phyloP scores from a whole-genome alignment of 768 basidiomycete genomes.

The Tylopilus sp. region DNA sequence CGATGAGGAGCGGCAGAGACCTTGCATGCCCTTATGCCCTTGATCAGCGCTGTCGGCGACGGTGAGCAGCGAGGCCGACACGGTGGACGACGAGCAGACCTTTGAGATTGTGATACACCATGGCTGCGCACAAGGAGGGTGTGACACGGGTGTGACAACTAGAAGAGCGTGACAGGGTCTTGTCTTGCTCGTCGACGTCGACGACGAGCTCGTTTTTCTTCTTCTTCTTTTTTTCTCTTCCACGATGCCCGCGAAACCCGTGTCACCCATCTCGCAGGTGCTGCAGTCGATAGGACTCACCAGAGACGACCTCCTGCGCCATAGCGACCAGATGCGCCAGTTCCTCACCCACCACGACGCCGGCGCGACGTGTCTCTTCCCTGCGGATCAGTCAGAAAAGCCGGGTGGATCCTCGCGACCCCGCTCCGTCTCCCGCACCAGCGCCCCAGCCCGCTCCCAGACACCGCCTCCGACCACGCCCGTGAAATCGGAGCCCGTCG shows the following conservation, averaged over 20 bases:
- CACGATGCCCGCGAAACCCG: slow-evolving; percentile 23
- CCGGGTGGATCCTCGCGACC: slow-evolving; percentile 38
- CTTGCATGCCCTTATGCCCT: slow-evolving; percentile 98
- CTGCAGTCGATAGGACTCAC: slow-evolving; percentile 71
- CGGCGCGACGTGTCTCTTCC: slow-evolving; percentile 43
- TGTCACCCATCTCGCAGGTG: slow-evolving; percentile 72
- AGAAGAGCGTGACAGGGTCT: slow-evolving; percentile 17
- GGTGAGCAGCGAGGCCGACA: slow-evolving; percentile 19
- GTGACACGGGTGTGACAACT: slow-evolving; percentile 24
- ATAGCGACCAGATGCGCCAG: slow-evolving; percentile 77
- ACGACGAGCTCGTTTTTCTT: slow-evolving; percentile 16
- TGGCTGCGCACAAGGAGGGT: slow-evolving; percentile 29
- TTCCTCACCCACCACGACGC: slow-evolving; percentile 60
- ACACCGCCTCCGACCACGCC: slow-evolving; percentile 53
- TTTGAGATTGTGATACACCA: slow-evolving; percentile 88
- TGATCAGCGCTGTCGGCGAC: slow-evolving; percentile 74
- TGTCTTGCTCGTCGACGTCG: slow-evolving; percentile 19
- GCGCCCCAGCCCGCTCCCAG: slow-evolving; percentile 37
- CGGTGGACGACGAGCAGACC: slow-evolving; percentile 39
- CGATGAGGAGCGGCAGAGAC: slow-evolving; percentile 38
- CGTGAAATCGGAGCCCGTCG: slow-evolving; percentile 59
- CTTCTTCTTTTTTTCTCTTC: neutral
- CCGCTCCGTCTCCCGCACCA: slow-evolving; percentile 46
- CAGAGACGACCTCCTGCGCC: slow-evolving; percentile 67
- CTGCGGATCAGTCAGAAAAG: slow-evolving; percentile 31